These are phyloP conservation scores for Calonectria naviculata DNA, from an alignment of 2,329 filamentous ascomycete genomes.

Conservation along the genomic window DNA sequence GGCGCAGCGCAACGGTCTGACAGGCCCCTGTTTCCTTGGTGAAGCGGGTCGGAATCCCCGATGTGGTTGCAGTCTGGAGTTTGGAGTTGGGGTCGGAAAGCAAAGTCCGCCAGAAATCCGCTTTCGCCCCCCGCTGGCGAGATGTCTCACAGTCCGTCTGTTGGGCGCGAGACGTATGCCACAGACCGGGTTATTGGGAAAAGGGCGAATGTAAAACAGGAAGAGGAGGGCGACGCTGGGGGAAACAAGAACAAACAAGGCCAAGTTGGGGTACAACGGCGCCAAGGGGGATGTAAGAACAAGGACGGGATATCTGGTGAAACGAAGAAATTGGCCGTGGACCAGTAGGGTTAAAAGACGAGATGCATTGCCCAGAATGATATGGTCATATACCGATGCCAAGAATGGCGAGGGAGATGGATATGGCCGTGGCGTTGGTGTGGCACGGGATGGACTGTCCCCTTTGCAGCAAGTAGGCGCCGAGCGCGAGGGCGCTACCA, in stretches of 20 bases:
- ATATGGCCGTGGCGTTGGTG: conserved; percentile 6
- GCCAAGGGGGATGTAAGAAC: not conserved
- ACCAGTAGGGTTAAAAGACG: conserved; percentile 10
- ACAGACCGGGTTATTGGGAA: conserved; percentile 8
- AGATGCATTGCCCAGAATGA: conserved; percentile 1
- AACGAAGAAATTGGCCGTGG: conserved; percentile 3
- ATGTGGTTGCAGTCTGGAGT: not conserved
- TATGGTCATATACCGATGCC: conserved; percentile 8
- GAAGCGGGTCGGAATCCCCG: conserved; percentile 7
- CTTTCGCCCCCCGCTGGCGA: not conserved
- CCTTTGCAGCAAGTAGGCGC: conserved; percentile 2
- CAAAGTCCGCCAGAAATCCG: conserved; percentile 14
- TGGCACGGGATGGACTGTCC: conserved; percentile 2
- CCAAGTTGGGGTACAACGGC: not conserved
- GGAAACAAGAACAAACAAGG: not conserved
- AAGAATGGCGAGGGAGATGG: conserved; percentile 1
- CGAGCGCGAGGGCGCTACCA: not conserved
- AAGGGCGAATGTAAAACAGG: not conserved
- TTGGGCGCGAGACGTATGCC: not conserved
- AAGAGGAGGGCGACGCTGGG: not conserved
- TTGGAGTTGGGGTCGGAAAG: not conserved
- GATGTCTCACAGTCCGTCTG: not conserved
- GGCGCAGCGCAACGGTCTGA: conserved; percentile 8
- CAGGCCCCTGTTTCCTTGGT: conserved; percentile 4
- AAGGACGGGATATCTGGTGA: conserved; percentile 6